A percentile compares a stretch with the other conserved stretches of the same genome.
Evolutionary conservation across 2,329 filamentous ascomycete species (phyloP).

Genomic region (Apiospora pterosperma): DNA sequence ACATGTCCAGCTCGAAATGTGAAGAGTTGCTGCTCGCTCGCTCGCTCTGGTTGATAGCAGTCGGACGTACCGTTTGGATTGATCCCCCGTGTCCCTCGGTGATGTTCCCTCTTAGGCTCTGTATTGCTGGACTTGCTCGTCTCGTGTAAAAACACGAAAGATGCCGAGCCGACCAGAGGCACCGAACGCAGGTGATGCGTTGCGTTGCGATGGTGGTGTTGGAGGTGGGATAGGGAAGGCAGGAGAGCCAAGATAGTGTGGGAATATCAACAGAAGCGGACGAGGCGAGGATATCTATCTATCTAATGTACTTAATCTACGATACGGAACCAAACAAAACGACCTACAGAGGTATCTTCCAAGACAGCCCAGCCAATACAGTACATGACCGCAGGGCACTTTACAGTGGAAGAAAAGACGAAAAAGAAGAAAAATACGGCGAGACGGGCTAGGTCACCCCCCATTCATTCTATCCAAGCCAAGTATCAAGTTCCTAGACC

Average conservation of each 20-base stretch:
- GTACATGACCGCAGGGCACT: neutral
- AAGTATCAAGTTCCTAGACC: slow-evolving; percentile 5
- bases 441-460: slow-evolving; percentile 1
- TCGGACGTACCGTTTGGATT: neutral
- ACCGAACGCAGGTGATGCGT: neutral
- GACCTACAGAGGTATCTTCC: neutral
- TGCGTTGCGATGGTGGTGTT: slow-evolving; percentile 2
- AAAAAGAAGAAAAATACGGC: slow-evolving; percentile 1
- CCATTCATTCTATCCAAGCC: slow-evolving; percentile 3
- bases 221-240: neutral
- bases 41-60: neutral
- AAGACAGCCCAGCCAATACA: neutral
- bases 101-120: neutral
- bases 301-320: slow-evolving; percentile 3
- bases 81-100: neutral
- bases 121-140: neutral
- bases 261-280: neutral
- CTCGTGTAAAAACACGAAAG: neutral
- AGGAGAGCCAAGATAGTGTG: neutral
- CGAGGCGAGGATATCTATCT: neutral
- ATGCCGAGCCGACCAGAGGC: neutral
- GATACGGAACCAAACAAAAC: slow-evolving; percentile 1
- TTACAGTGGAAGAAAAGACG: neutral
- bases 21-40: neutral
- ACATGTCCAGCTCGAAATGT: neutral